Base-by-base conservation (phyloP, 176 grass and related monocot species). In the Oryza punctata region DNA sequence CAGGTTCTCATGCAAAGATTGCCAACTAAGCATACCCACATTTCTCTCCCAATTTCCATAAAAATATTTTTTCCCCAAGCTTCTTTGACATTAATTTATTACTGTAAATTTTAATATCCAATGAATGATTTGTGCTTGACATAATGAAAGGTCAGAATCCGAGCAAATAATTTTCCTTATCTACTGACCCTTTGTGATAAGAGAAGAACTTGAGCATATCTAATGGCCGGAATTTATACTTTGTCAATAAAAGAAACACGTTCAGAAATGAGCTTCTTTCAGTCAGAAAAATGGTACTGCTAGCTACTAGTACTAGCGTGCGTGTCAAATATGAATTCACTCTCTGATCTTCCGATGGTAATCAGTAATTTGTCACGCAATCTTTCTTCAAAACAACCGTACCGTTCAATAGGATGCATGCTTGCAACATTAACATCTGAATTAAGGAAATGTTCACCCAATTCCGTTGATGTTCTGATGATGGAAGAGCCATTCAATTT, bases 1-100 rank as follows among this genome's bases (percentile, higher is more conserved):
- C 24, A 29, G 30, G 28, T 28, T 86, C 30, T 43, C 59, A 80
- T n/a, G 75, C 76, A 77, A 84, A 84, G 72, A 77, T 43, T 41
- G 72, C 46, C 63, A 68, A 68, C 44, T 41, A 10, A 28, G 2
- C 19, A 16, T 15, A 12, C 19, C 41, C 10, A 44, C 30, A 11
- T 9, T 29, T 32, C 1, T 60, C 8, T 13, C 70, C 0, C 24
- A 8, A 6, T 43, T 4, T 21, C 18, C 18, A 57, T 57, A 57
- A 68, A 77, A 69, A 44, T 46, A 24, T 44, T 46, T 46, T 60
- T 38, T 38, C 37, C 70, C 3, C 25, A 19, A 21, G 50, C 29
- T 2, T 37, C 1, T 7, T 72, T 15, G 1, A 26, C n/a, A 3
- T 16, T 29, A 26, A 30, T 70, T 10, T 38, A 21, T 70, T 46